These are phyloP conservation scores for Solanum neorickii DNA, from an alignment of 257 asterid genomes.

Conservation along the genomic window DNA sequence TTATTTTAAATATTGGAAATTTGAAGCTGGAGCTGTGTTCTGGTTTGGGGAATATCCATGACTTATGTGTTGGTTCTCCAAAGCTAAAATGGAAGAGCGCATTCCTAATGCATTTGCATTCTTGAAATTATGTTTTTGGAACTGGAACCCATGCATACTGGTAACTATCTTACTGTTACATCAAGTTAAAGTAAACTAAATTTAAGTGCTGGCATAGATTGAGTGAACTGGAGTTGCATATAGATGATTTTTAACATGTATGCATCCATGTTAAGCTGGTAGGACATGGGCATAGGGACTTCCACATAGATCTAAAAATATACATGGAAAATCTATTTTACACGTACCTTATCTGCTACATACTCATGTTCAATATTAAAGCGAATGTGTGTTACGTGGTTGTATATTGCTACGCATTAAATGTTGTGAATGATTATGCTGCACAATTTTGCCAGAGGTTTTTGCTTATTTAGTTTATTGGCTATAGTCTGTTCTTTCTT, in stretches of 20 bases:
- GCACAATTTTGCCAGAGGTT: neutral
- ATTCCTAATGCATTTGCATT: neutral
- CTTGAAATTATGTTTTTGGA: neutral
- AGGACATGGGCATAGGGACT: neutral
- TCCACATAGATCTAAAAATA: neutral
- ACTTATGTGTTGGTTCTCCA: neutral
- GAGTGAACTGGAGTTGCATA: neutral
- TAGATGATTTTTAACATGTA: neutral
- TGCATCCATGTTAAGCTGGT: neutral
- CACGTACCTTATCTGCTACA: neutral
- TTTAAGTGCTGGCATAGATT: neutral
- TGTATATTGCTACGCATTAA: neutral
- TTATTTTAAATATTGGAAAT: neutral
- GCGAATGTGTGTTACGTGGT: neutral
- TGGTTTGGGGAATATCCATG: neutral
- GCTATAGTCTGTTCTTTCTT: neutral
- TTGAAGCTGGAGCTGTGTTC: neutral
- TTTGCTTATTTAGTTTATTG: neutral
- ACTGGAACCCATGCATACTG: neutral
- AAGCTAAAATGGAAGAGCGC: neutral
- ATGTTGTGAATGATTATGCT: neutral
- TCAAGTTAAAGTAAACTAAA: neutral
- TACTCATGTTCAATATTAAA: neutral
- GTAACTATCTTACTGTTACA: neutral
- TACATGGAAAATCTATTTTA: neutral